Conservation (phyloP, 176 grass and related monocot species). For the Carex parvula region DNA sequence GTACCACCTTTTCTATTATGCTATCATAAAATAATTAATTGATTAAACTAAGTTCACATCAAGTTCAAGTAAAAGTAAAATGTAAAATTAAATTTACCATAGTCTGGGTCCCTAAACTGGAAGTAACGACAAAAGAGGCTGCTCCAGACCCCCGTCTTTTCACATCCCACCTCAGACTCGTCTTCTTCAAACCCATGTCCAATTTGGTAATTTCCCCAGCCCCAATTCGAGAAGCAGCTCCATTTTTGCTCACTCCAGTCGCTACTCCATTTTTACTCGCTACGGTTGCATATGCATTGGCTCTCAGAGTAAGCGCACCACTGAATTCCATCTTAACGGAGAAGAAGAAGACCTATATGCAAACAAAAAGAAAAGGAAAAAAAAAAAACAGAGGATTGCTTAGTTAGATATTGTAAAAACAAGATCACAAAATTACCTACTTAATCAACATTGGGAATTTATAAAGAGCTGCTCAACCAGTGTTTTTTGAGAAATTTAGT, state of each 20-base stretch:
- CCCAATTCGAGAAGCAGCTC: slow-evolving; percentile 2
- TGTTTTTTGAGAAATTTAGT: background rate
- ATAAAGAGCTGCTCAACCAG: background rate
- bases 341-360: slow-evolving; percentile 5
- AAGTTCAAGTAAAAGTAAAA: background rate
- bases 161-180: slow-evolving; percentile 22
- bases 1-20: background rate
- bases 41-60: background rate
- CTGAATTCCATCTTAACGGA: slow-evolving; percentile 49
- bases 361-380: slow-evolving; percentile 3
- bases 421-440: background rate
- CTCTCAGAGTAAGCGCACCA: slow-evolving; percentile 43
- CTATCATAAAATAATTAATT: slow-evolving; percentile 10
- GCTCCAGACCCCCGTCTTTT: slow-evolving; percentile 18
- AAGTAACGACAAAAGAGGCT: slow-evolving; percentile 47
- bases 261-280: slow-evolving; percentile 33
- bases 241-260: slow-evolving; percentile 20
- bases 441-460: background rate
- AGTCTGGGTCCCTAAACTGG: slow-evolving; percentile 36
- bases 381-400: background rate
- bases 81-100: slow-evolving; percentile 16
- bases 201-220: slow-evolving; percentile 17
- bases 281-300: slow-evolving; percentile 45
- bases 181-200: slow-evolving; percentile 36
- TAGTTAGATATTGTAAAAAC: slow-evolving; percentile 3